A percentile compares a stretch with the other conserved stretches of the same genome.
phyloP scores from a whole-genome alignment of 176 grass and related monocot species.

The Oryza nivara region DNA sequence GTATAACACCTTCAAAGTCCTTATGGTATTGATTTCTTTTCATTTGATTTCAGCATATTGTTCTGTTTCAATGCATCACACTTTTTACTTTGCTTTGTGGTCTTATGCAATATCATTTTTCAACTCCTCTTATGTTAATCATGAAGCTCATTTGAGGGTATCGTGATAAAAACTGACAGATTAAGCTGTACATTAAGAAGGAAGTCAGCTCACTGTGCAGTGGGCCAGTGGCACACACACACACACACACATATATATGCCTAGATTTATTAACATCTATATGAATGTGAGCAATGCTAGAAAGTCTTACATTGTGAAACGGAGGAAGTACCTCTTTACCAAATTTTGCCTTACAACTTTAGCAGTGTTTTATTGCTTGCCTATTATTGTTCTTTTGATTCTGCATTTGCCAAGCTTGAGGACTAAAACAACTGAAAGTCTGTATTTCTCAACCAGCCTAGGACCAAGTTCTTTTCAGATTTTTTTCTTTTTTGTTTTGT shows the following conservation, averaged over 20 bases:
- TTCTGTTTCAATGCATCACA: neutral
- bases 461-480: neutral
- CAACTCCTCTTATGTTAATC: constrained; percentile 3
- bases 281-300: too few species aligned
- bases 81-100: constrained; percentile 12
- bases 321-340: neutral
- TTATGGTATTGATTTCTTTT: constrained; percentile 35
- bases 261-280: too few species aligned
- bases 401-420: neutral
- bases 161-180: constrained; percentile 3
- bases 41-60: constrained; percentile 15
- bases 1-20: constrained; percentile 43
- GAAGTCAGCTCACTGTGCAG: neutral
- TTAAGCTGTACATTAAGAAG: neutral
- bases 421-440: constrained; percentile 4
- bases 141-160: neutral
- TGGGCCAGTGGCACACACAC: neutral
- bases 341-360: constrained; percentile 4
- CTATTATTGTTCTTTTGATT: neutral
- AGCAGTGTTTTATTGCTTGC: neutral
- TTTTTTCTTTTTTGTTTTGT: neutral
- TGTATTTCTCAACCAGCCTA: neutral
- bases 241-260: too few species aligned
- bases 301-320: too few species aligned
- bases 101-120: constrained; percentile 5